Conservation (phyloP, 2,329 filamentous ascomycete species). For the Trichothecium sympodiale region DNA sequence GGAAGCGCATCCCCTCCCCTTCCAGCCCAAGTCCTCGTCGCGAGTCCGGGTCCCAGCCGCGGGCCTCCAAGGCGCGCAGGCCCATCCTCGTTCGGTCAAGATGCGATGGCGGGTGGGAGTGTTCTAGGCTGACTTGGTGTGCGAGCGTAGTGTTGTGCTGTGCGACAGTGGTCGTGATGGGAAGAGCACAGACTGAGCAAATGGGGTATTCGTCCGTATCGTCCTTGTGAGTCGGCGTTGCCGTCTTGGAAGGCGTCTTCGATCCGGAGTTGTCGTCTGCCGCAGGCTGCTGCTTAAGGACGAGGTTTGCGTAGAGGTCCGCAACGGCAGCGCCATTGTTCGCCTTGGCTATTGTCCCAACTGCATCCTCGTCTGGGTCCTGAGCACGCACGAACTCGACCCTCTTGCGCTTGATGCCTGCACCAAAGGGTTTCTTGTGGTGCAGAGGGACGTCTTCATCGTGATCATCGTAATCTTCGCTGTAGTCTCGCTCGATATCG, state of each 20-base stretch:
- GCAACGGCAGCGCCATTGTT: constrained; percentile 25
- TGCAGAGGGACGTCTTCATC: constrained; percentile 37
- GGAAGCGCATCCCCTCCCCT: constrained; percentile 63
- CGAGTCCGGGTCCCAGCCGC: constrained; percentile 67
- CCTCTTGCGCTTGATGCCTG: constrained; percentile 40
- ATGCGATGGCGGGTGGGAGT: constrained; percentile 62
- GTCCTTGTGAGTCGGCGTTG: constrained; percentile 2
- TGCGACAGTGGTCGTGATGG: constrained; percentile 17
- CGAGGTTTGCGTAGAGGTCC: constrained; percentile 56
- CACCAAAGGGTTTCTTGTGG: constrained; percentile 41
- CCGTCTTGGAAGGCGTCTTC: constrained; percentile 10
- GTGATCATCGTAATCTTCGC: constrained; percentile 9
- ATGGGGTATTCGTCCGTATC: constrained; percentile 4
- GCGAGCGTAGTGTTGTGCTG: constrained; percentile 52
- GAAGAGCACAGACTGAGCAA: constrained; percentile 25
- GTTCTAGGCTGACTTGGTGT: constrained; percentile 58
- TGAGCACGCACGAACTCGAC: constrained; percentile 48
- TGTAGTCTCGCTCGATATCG: constrained; percentile 13
- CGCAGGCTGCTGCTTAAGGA: constrained; percentile 33
- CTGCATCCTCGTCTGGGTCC: constrained; percentile 19
- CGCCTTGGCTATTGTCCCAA: constrained; percentile 13
- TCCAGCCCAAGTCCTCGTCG: constrained; percentile 59
- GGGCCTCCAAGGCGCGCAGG: constrained; percentile 49
- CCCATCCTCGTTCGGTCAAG: constrained; percentile 62
- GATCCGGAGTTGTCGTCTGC: constrained; percentile 8